phyloP scores from a whole-genome alignment of 768 basidiomycete genomes.

The Rhodotorula babjevae region DNA sequence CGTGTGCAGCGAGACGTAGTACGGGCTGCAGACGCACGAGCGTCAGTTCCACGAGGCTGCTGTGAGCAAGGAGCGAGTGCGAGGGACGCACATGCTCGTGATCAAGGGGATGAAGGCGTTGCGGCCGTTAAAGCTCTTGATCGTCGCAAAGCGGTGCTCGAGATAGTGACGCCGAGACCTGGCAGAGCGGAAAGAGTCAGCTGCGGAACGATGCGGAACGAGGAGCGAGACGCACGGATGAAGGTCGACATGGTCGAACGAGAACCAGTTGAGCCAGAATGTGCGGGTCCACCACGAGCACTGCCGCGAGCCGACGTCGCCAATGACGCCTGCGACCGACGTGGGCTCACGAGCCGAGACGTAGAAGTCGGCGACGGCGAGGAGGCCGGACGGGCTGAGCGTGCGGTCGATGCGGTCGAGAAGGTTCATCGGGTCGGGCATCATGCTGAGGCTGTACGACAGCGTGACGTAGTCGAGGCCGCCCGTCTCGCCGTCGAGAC shows the following conservation, averaged over 20 bases:
- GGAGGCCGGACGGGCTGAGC: constrained; percentile 58
- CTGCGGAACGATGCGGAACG: too few relatives aligned
- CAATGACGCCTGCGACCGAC: constrained; percentile 60
- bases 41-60: too few relatives aligned
- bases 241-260: constrained; percentile 50
- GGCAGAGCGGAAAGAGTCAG: too few relatives aligned
- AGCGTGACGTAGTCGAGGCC: constrained; percentile 51
- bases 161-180: constrained; percentile 55
- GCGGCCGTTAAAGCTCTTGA: constrained; percentile 60
- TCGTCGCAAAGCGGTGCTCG: constrained; percentile 66
- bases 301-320: constrained; percentile 55
- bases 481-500: constrained; percentile 52
- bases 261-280: constrained; percentile 57
- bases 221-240: constrained; percentile 44
- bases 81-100: constrained; percentile 57
- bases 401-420: constrained; percentile 65
- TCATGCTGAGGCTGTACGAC: constrained; percentile 51
- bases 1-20: constrained; percentile 72
- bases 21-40: constrained; percentile 51
- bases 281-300: constrained; percentile 61
- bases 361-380: constrained; percentile 72
- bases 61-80: neutral
- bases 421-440: constrained; percentile 51
- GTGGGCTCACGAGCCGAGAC: constrained; percentile 58
- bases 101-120: constrained; percentile 66